These are phyloP conservation scores for Lojkania enalia DNA, from an alignment of 2,329 filamentous ascomycete species.

Conservation along the genomic window DNA sequence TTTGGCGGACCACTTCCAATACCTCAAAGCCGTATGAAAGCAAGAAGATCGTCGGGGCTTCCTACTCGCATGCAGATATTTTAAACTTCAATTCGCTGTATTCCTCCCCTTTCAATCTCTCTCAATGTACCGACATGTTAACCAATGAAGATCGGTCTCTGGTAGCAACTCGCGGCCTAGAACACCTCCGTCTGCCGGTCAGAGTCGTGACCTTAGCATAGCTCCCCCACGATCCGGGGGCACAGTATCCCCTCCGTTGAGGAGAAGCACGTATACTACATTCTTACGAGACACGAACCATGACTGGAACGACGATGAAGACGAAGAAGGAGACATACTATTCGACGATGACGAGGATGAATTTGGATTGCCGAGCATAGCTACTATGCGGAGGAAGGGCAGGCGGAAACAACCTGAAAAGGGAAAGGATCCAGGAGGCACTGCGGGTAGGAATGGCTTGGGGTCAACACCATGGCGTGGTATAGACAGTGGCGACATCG, in stretches of 20 bases:
- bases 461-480: constrained; percentile 58
- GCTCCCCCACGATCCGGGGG: constrained; percentile 59
- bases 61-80: constrained; percentile 95
- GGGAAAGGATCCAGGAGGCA: constrained; percentile 49
- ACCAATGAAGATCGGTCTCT: constrained; percentile 59
- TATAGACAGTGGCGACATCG: constrained; percentile 85
- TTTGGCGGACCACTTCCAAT: constrained; percentile 71
- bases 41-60: constrained; percentile 83
- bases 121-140: constrained; percentile 12
- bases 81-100: constrained; percentile 84
- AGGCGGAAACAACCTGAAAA: constrained; percentile 51
- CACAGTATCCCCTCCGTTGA: constrained; percentile 60
- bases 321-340: constrained; percentile 70
- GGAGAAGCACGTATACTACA: constrained; percentile 75
- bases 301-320: constrained; percentile 76
- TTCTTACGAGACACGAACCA: constrained; percentile 81
- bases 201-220: constrained; percentile 60
- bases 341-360: constrained; percentile 91
- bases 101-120: constrained; percentile 1
- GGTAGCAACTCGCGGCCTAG: constrained; percentile 68
- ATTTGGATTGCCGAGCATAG: constrained; percentile 89
- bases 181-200: constrained; percentile 70
- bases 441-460: constrained; percentile 21
- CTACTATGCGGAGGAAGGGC: constrained; percentile 80
- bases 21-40: constrained; percentile 52